These are phyloP conservation scores for Fusarium heterosporum DNA, from an alignment of 2,329 filamentous ascomycete species.

Conservation along the genomic window DNA sequence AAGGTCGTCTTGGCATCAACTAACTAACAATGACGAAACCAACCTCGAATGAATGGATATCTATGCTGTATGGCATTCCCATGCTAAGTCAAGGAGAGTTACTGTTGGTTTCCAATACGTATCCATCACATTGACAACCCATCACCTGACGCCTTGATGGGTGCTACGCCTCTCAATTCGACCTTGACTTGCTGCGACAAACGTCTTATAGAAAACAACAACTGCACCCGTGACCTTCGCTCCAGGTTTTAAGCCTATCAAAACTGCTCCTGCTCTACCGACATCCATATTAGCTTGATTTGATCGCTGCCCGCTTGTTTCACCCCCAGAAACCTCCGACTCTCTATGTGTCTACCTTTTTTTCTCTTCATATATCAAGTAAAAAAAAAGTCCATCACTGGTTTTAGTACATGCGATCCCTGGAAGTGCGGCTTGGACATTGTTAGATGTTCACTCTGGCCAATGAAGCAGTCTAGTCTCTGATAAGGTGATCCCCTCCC, in stretches of 20 bases:
- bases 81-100: neutral
- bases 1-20: slow-evolving; percentile 2
- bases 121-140: slow-evolving; percentile 35
- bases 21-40: slow-evolving; percentile 3
- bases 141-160: slow-evolving; percentile 36
- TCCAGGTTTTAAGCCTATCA: slow-evolving; percentile 15
- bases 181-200: slow-evolving; percentile 5
- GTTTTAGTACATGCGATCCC: neutral
- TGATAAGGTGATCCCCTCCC: slow-evolving; percentile 24
- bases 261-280: slow-evolving; percentile 13
- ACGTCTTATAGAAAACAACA: slow-evolving; percentile 9
- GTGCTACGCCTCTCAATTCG: slow-evolving; percentile 19
- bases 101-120: slow-evolving; percentile 23
- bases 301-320: slow-evolving; percentile 6
- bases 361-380: neutral
- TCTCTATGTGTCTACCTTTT: too few species aligned
- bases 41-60: slow-evolving; percentile 14
- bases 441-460: neutral
- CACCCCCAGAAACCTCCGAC: neutral
- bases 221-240: slow-evolving; percentile 19
- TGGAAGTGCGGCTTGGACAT: neutral
- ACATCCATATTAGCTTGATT: neutral
- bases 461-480: slow-evolving; percentile 4
- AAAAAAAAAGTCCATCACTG: slow-evolving; percentile 18
- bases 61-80: slow-evolving; percentile 6